Percentiles rank a stretch among this genome's conserved stretches.
Conservation (phyloP, 805 yeast genomes). For the Millerozyma acaciae region DNA sequence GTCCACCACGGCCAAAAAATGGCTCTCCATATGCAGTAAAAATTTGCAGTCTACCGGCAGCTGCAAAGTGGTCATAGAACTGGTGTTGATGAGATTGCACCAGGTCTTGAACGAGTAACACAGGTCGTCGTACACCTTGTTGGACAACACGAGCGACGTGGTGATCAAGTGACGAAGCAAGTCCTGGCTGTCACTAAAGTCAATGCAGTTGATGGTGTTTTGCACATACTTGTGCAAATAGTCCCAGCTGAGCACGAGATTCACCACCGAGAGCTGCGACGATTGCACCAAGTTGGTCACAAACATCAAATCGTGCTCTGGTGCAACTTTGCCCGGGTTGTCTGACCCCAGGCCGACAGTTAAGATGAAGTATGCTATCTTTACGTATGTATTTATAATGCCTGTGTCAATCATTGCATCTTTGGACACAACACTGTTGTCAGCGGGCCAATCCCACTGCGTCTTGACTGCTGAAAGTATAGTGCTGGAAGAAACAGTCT, state of each 20-base stretch:
- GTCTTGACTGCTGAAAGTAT: neutral
- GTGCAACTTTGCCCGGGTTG: slow-evolving; percentile 5
- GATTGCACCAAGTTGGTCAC: slow-evolving; percentile 13
- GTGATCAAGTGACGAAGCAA: slow-evolving; percentile 21
- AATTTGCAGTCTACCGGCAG: slow-evolving; percentile 18
- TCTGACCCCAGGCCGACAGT: neutral
- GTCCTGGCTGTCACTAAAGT: slow-evolving; percentile 9
- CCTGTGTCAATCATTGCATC: slow-evolving; percentile 1
- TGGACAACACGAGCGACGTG: slow-evolving; percentile 25
- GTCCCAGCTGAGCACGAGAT: slow-evolving; percentile 22
- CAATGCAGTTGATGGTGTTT: slow-evolving; percentile 7
- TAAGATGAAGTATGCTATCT: slow-evolving; percentile 2
- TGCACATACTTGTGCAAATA: slow-evolving; percentile 19
- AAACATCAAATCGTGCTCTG: slow-evolving; percentile 11
- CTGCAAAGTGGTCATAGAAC: slow-evolving; percentile 10
- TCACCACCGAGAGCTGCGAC: slow-evolving; percentile 20
- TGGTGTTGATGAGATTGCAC: slow-evolving; percentile 26
- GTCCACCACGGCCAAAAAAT: slow-evolving; percentile 23
- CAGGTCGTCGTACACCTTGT: slow-evolving; percentile 48
- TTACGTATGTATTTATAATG: neutral
- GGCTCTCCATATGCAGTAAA: slow-evolving; percentile 25
- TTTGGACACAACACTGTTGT: neutral
- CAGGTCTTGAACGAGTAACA: slow-evolving; percentile 50
- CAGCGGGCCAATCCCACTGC: neutral
- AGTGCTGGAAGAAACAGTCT: too few relatives aligned